These are phyloP conservation scores for Cadophora malorum DNA, from an alignment of 2,329 filamentous ascomycete genomes.

Conservation along the genomic window DNA sequence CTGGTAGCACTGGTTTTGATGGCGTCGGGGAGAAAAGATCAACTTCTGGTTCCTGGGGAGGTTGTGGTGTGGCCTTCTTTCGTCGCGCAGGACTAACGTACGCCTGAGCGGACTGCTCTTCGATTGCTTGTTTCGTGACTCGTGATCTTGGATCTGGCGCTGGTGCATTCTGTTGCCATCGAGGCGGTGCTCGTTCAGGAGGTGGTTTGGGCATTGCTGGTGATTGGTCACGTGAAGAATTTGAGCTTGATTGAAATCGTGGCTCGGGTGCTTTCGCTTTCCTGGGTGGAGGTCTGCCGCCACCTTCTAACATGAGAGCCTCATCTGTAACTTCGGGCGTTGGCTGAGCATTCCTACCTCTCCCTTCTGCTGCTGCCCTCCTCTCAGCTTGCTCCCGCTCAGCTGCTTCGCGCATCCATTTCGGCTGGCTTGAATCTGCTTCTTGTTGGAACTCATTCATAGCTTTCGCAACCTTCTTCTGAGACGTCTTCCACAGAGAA, in stretches of 20 bases:
- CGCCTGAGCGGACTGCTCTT: constrained; percentile 81
- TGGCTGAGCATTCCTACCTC: constrained; percentile 34
- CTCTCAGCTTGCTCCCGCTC: constrained; percentile 47
- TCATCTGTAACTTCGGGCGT: constrained; percentile 65
- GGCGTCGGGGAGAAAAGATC: constrained; percentile 58
- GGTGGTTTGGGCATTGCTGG: constrained; percentile 55
- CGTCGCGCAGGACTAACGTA: constrained; percentile 88
- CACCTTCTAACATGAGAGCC: constrained; percentile 79
- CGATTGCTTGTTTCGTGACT: constrained; percentile 74
- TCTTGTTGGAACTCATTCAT: constrained; percentile 83
- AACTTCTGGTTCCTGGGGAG: constrained; percentile 63
- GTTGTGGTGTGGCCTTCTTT: constrained; percentile 65
- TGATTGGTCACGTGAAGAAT: constrained; percentile 54
- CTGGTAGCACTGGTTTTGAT: constrained; percentile 38
- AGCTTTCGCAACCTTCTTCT: constrained; percentile 91
- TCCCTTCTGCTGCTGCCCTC: constrained; percentile 45
- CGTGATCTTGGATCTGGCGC: constrained; percentile 60
- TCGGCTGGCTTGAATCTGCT: constrained; percentile 80
- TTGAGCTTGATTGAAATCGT: constrained; percentile 34
- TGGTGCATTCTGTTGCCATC: constrained; percentile 62
- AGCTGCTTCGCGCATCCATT: constrained; percentile 86
- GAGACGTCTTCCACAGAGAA: constrained; percentile 91
- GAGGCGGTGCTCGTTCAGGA: constrained; percentile 54
- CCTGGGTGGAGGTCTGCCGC: constrained; percentile 59
- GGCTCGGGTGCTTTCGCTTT: constrained; percentile 42